Evolutionary conservation across 495 filamentous ascomycete species (phyloP), one percentile per base, ranked within the genome.

Genomic region (Xylaria cubensis): DNA sequence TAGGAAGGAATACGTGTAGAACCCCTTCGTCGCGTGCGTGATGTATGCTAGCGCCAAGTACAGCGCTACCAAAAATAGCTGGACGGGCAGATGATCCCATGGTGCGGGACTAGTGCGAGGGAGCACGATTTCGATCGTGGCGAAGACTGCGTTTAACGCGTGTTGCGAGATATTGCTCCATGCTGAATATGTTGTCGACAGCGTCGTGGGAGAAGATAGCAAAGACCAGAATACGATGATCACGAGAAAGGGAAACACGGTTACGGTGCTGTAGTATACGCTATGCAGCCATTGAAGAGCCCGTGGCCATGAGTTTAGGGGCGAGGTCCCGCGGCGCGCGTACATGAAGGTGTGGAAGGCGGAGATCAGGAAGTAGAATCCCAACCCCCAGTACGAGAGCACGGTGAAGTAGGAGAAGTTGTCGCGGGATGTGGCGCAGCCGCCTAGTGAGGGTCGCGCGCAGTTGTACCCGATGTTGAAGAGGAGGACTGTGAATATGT

Each of bases 391-490:
- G 84, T 92, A 95, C 5, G 90, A 92, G 48, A 88, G 84, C 63
- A 92, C 80, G 5, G 93, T 97, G 84, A 97, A 97, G 86, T 87
- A 97, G 73, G 88, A 91, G 85, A 95, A 96, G 62, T 82, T 82
- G 53, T 83, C 78, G 36, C 82, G 81, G 53, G 86, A 80, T 6
- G 42, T 64, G 12, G 64, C 13, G 64, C 81, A 79, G 4, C 77
- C 74, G 76, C 83, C 80, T 42, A 79, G 67, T 2, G 74, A 53
- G 2, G 72, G 56, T 15, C 75, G 75, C 34, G 78, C 64, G 82
- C 82, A 82, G 62, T 89, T 73, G 84, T 86, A 92, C 56, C 81
- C 88, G 75, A 93, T 88, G 75, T 89, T 87, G 84, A 91, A 88
- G 82, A 95, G 80, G 69, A 92, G 86, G 9, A 89, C 87, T n/a